Base-by-base conservation (phyloP, 1,284 basidiomycete genomes). In the Pulveroboletus sp. region DNA sequence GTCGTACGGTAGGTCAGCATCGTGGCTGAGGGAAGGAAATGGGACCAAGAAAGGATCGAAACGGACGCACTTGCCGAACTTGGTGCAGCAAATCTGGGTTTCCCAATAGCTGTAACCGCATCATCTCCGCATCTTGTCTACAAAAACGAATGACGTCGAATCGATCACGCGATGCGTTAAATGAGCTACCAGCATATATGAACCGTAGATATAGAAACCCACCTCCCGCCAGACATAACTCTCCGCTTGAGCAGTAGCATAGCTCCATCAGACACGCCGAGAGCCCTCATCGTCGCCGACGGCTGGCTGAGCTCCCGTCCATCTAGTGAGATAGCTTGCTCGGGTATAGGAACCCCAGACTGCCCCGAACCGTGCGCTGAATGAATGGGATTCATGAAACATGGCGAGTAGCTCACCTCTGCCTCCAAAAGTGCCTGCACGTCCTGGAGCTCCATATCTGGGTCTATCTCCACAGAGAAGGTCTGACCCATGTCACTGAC, bases 351-450 rank as follows among this genome's bases (percentile, higher is more conserved):
- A 38, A 94, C 84, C 25, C 83, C 85, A 26, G 87, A 91, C 91
- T 88, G 15, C 29, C 12, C 35, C 40, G 49, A 29, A 46, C 35
- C 25, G 24, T 24, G 28, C 43, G 49, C 43, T 44, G 24, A 38
- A 44, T 49, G 43, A 43, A 10, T 12, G 15, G n/a, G 25, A 20
- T 54, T 28, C 60, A 54, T 42, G 31, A 38, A 29, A 29, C 38
- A 26, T 51, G 46, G 14, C 9, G 25, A 29, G 52, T 45, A 24
- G 64, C 82, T 70, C 68, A 94, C 94, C 82, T 97, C 94, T 0
- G 87, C 94, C 72, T 96, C 94, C 25, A 96, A 79, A 52, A 97
- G 78, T 10, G 91, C 94, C 81, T 89, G 89, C 38, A 96, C 85
- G 70, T 94, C 91, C 77, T 92, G 90, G 26, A 97, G 80, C 68